phyloP scores from a whole-genome alignment of 1,139 yeast species.

The Candida tropicalis region DNA sequence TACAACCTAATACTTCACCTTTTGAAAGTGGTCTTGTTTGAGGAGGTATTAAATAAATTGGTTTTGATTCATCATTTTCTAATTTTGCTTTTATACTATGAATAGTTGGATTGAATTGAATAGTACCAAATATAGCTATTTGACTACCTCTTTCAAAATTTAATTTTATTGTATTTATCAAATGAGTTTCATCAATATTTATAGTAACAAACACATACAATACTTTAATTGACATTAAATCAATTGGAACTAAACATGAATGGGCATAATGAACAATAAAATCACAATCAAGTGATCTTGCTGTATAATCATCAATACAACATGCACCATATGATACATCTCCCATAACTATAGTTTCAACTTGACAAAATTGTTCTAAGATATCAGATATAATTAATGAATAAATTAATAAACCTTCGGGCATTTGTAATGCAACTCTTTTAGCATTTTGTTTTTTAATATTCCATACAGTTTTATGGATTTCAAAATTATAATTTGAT shows the following conservation, averaged over 20 bases:
- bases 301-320: slow-evolving; percentile 96
- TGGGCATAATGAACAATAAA: slow-evolving; percentile 96
- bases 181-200: slow-evolving; percentile 79
- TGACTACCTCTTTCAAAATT: slow-evolving; percentile 68
- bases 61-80: slow-evolving; percentile 49
- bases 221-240: slow-evolving; percentile 85
- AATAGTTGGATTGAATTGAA: slow-evolving; percentile 93
- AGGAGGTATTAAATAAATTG: slow-evolving; percentile 75
- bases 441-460: slow-evolving; percentile 72
- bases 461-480: slow-evolving; percentile 95
- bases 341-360: slow-evolving; percentile 94
- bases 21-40: slow-evolving; percentile 91
- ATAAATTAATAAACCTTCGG: slow-evolving; percentile 90
- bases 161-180: slow-evolving; percentile 70
- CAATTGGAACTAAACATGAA: slow-evolving; percentile 95
- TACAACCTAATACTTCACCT: slow-evolving; percentile 96
- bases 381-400: slow-evolving; percentile 88
- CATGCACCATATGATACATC: slow-evolving; percentile 99
- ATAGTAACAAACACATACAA: slow-evolving; percentile 95
- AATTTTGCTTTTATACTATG: slow-evolving; percentile 73
- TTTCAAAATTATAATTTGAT: slow-evolving; percentile 89
- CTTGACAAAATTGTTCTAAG: slow-evolving; percentile 84
- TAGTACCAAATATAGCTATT: slow-evolving; percentile 87
- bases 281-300: slow-evolving; percentile 90
- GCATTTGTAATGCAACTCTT: slow-evolving; percentile 92